Evolutionary conservation across 805 yeast genomes (phyloP), one percentile per base, ranked within the genome.

Genomic region (Candida glaebosa): DNA sequence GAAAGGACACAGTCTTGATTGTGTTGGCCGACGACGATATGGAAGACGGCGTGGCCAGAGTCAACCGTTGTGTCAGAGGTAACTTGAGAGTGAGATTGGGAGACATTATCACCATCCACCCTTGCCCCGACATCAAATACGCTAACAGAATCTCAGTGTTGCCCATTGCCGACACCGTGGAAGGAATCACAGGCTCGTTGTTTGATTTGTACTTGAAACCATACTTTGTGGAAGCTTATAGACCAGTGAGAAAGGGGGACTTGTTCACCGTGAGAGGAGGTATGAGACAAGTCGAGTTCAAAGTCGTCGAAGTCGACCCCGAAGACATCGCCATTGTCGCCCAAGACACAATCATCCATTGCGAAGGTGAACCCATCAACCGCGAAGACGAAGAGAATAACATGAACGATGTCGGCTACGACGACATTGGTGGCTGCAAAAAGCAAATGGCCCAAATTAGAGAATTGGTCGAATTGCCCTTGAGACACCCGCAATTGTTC

Each of bases 391-490:
- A 91, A 68, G 99, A 93, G 71, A 89, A 88, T 67, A 91, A 86
- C 66, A 78, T 93, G 67, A 89, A 86, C 57, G 99, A 93, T 51
- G 98, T 93, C 46, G 99, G 99, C 55, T 93, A 93, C 65, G 99
- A 93, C 65, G 99, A 93, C 57, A 91, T 93, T 63, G 99, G 99
- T 67, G 99, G 99, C 40, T 89, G 96, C 71, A 86, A 96, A 71
- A 93, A 91, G 71, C 99, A 93, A 72, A 90, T 93, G 96, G 99
- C 99, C 34, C 99, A 93, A 72, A 91, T 93, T 61, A 84, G 99
- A 73, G 99, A 93, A 73, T 78, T 93, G 74, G 99, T 93, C 48
- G 99, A 93, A 73, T 78, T 93, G 66, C 99, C 99, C 18, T 78
- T 93, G 58, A 86, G 99, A 73, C 99, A 93, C 67, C 99, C 99